Base-by-base conservation (phyloP, 1,284 basidiomycete genomes). In the Marasmius sp. region DNA sequence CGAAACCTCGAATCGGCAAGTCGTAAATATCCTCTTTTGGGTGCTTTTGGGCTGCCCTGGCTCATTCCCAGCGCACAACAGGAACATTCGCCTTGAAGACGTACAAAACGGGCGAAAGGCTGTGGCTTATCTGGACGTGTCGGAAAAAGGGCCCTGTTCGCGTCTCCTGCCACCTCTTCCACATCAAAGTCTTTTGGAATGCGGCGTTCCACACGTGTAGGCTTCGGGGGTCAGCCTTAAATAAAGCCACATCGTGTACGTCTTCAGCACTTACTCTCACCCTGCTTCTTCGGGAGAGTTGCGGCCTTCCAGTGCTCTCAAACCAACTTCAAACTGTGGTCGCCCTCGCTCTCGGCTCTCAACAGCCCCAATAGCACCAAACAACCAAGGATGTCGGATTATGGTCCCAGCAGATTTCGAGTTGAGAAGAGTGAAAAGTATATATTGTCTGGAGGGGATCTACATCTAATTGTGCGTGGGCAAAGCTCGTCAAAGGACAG, bases 391-490 rank as follows among this genome's bases (percentile, higher is more conserved):
- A 56, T 61, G 51, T 57, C 68, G 51, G 48, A 66, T 68, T 36
- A 49, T 48, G 27, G 63, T 63, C 37, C 54, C 65, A 41, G 68
- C 64, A 58, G 62, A 67, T 20, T 54, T 66, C 52, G 57, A 20
- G 36, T 65, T 63, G 61, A 61, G 22, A 69, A 70, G 52, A 77
- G 78, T 69, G 75, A 73, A 2, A 72, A 79, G 50, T 88, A 81
- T 61, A 88, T 85, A 63, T 68, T 88, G 14, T 75, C 77, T 55
- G 79, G 81, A 0, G 86, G 81, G 0, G 86, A 87, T 64, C 66
- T 85, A 20, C 79, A 83, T 48, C 77, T 88, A 56, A 64, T 84
- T 36, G 86, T 86, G 67, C 61, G 82, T 79, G 27, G 38, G 22
- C 47, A 8, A 49, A 50, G 38, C 61, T 33, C 20, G 1, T 47